These are phyloP conservation scores for Cytospora piceicola DNA, from an alignment of 2,329 filamentous ascomycete species.

Conservation along the genomic window DNA sequence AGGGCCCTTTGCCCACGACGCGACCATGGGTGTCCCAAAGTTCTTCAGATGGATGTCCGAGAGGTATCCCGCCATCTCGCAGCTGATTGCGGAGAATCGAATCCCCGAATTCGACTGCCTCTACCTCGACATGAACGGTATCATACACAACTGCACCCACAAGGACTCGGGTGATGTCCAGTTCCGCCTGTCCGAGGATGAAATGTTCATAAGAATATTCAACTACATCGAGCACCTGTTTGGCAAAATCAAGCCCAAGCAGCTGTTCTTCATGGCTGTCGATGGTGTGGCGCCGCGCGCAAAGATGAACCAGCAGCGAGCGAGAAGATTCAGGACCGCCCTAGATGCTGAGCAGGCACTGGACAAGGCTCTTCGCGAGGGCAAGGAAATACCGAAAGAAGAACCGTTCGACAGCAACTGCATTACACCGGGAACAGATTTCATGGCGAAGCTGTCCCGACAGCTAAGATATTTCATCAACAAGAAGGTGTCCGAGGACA, in stretches of 20 bases:
- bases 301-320: conserved; percentile 99
- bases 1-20: conserved; percentile 31
- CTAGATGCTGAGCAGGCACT: conserved; percentile 86
- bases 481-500: conserved; percentile 97
- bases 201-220: conserved; percentile 99
- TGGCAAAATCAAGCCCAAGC: conserved; percentile 97
- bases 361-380: conserved; percentile 89
- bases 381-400: conserved; percentile 91
- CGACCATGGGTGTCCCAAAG: conserved; percentile 65
- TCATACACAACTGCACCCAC: conserved; percentile 99
- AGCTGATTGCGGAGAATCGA: conserved; percentile 96
- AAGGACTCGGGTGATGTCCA: conserved; percentile 92
- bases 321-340: conserved; percentile 91
- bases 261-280: conserved; percentile 99
- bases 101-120: conserved; percentile 99
- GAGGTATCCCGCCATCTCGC: conserved; percentile 96
- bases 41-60: conserved; percentile 99
- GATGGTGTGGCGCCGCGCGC: conserved; percentile 96
- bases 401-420: conserved; percentile 98
- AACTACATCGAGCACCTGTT: conserved; percentile 99
- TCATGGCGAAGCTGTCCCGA: conserved; percentile 94
- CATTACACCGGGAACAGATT: conserved; percentile 94
- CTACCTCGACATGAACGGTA: conserved; percentile 98
- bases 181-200: conserved; percentile 92
- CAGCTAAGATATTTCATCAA: conserved; percentile 98